These are phyloP conservation scores for Yamadazyma oceani DNA, from an alignment of 1,139 yeast genomes.

Conservation along the genomic window DNA sequence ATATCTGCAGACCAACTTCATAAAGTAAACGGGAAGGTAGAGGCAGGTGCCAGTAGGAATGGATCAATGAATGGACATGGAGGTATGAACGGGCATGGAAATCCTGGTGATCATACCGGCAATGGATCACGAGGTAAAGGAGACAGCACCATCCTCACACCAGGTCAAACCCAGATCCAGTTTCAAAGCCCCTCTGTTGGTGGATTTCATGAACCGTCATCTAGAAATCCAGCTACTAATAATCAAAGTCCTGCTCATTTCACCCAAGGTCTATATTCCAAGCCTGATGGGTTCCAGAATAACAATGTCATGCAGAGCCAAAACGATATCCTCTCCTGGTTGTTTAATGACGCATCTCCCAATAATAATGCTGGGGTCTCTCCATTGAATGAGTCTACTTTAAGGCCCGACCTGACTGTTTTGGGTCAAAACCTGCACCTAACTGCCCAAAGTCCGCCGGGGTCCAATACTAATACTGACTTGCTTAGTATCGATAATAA, in stretches of 20 bases:
- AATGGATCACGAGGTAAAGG: no score
- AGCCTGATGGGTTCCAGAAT: conserved; percentile 1
- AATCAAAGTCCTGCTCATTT: conserved; percentile 1
- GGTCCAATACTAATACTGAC: background rate
- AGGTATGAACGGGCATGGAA: no score
- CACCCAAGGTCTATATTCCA: background rate
- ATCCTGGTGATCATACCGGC: no score
- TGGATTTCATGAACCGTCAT: background rate
- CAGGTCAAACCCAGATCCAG: no score
- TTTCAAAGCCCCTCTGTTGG: no score
- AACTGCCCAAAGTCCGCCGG: background rate
- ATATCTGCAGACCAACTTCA: background rate
- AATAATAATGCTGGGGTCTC: conserved; percentile 7
- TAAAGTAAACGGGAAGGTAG: background rate
- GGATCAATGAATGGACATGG: background rate
- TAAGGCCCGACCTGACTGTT: conserved; percentile 3
- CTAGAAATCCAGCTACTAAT: background rate
- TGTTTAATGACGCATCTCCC: conserved; percentile 32
- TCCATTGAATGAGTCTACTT: conserved; percentile 6
- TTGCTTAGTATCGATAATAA: no score
- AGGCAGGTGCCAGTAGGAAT: background rate
- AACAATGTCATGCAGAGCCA: conserved; percentile 23
- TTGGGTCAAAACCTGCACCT: background rate
- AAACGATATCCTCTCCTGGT: conserved; percentile 43
- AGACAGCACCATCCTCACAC: no score